Percentiles rank a stretch among this genome's conserved stretches.
Conservation (phyloP, 106 monocot genomes). For the Gastrodia elata region DNA sequence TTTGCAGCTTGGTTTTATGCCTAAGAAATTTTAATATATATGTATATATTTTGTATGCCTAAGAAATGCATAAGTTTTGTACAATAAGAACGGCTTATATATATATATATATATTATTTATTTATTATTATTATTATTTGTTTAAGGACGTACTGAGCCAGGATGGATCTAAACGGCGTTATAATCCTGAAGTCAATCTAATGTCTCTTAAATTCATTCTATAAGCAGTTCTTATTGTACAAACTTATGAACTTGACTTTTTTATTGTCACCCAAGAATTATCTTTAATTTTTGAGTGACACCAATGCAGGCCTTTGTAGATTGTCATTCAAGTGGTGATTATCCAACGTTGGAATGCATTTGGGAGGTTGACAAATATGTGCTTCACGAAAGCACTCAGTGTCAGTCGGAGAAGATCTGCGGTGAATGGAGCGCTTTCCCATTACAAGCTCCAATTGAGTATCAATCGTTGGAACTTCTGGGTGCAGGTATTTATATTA, state of each 20-base stretch:
- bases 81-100: no score
- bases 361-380: slow-evolving; percentile 84
- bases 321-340: slow-evolving; percentile 44
- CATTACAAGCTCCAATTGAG: slow-evolving; percentile 22
- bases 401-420: slow-evolving; percentile 7
- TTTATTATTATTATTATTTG: no score
- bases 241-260: not conserved
- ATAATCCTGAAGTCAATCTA: no score
- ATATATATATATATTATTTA: no score
- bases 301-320: slow-evolving; percentile 53
- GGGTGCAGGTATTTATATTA: slow-evolving; percentile 38
- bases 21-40: no score
- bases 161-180: no score
- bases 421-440: slow-evolving; percentile 13
- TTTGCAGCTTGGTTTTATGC: not conserved
- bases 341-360: slow-evolving; percentile 45
- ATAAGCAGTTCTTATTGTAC: not conserved
- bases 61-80: no score
- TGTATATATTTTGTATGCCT: no score
- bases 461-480: slow-evolving; percentile 56
- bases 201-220: no score
- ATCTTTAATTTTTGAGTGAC: not conserved
- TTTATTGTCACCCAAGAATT: not conserved
- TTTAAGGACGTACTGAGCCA: no score
- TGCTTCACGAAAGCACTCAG: slow-evolving; percentile 56